These are phyloP conservation scores for Salix dunnii DNA, from an alignment of 345 rosid genomes.

Conservation along the genomic window DNA sequence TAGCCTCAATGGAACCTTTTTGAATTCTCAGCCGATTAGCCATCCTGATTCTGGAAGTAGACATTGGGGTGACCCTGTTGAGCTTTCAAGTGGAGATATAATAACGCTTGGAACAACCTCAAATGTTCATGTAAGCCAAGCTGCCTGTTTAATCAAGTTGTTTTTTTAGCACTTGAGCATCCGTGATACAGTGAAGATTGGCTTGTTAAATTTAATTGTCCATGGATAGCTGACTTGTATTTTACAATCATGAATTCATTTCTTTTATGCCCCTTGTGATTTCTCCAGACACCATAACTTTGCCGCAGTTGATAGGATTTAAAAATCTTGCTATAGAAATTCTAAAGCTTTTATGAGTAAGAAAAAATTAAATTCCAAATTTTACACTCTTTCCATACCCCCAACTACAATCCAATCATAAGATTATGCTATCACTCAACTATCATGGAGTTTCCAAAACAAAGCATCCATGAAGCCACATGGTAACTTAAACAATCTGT, in stretches of 20 bases:
- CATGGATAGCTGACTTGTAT: background rate
- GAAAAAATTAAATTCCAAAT: background rate
- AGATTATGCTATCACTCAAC: background rate
- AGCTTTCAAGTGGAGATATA: conserved; percentile 74
- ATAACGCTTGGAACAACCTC: conserved; percentile 90
- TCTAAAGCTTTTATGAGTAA: background rate
- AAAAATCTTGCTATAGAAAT: background rate
- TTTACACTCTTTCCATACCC: background rate
- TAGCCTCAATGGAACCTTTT: conserved; percentile 91
- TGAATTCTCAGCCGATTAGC: conserved; percentile 65
- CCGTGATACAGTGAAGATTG: background rate
- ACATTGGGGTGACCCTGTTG: conserved; percentile 70
- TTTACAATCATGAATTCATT: background rate
- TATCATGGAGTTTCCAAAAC: background rate
- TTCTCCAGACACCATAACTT: background rate
- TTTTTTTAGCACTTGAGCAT: background rate
- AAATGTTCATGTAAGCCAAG: conserved; percentile 56
- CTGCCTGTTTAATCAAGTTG: background rate
- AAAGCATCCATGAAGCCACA: background rate
- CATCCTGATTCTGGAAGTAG: conserved; percentile 70
- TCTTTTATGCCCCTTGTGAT: background rate
- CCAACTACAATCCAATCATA: background rate
- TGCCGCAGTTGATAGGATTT: background rate
- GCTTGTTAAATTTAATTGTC: background rate
- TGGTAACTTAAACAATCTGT: background rate